Evolutionary conservation across 2,329 filamentous ascomycete species (phyloP).

Genomic region (Fusarium dimerum): DNA sequence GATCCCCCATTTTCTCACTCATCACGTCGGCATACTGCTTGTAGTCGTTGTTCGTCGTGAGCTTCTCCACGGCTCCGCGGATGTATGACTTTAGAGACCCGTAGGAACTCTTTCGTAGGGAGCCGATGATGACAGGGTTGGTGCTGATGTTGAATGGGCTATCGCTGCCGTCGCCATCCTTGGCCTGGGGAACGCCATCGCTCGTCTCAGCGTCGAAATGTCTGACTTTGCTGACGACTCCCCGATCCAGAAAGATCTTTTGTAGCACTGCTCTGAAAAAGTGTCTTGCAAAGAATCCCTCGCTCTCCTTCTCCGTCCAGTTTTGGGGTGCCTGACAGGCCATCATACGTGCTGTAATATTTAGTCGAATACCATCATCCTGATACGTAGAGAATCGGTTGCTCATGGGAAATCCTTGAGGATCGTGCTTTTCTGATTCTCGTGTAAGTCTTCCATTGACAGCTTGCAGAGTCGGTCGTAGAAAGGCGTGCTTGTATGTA

Average conservation of each 20-base stretch:
- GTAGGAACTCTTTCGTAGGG: conserved; percentile 79
- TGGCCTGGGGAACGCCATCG: conserved; percentile 11
- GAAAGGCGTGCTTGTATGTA: conserved; percentile 78
- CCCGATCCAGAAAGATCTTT: conserved; percentile 85
- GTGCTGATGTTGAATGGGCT: conserved; percentile 60
- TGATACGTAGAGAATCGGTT: conserved; percentile 62
- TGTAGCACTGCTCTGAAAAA: conserved; percentile 91
- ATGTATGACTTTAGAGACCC: conserved; percentile 74
- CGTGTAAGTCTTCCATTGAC: conserved; percentile 67
- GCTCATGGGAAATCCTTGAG: conserved; percentile 94
- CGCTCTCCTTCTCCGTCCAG: conserved; percentile 81
- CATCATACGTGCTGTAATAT: conserved; percentile 98
- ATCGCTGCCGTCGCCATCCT: conserved; percentile 24
- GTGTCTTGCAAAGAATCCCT: conserved; percentile 87
- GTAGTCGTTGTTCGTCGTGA: conserved; percentile 60
- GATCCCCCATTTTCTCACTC: conserved; percentile 60
- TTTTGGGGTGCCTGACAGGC: conserved; percentile 93
- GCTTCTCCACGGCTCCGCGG: conserved; percentile 75
- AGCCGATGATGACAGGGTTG: conserved; percentile 83
- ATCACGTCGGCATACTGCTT: conserved; percentile 62
- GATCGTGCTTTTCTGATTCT: conserved; percentile 74
- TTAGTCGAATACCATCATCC: conserved; percentile 72
- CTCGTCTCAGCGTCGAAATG: conserved; percentile 37
- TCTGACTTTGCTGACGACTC: conserved; percentile 66
- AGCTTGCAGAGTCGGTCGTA: conserved; percentile 68